Evolutionary conservation across 257 asterid genomes (phyloP).

Genomic region (Solanum paucissectum): DNA sequence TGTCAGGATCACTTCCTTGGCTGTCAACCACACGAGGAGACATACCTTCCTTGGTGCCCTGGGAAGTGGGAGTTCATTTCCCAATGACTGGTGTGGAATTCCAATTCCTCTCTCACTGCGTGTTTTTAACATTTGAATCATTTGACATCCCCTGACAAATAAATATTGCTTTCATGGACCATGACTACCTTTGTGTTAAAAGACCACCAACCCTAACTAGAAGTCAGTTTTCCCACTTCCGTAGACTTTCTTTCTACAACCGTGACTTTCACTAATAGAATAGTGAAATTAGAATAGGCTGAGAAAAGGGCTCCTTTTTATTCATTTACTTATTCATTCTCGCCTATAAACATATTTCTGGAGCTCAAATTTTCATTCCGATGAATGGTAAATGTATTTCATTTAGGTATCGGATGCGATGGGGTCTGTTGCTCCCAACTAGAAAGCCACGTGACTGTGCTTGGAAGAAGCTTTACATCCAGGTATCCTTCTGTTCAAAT

Average conservation of each 20-base stretch:
- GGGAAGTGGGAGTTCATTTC: neutral
- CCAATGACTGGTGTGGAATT: neutral
- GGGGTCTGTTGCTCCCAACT: constrained; percentile 74
- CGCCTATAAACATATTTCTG: neutral
- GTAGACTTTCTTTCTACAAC: too few species aligned
- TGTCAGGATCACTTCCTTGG: neutral
- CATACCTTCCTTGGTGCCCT: neutral
- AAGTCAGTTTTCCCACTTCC: neutral
- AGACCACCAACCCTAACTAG: neutral
- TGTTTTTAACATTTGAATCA: neutral
- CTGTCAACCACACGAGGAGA: neutral
- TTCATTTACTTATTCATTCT: neutral
- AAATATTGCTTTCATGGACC: neutral
- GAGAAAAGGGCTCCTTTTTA: neutral
- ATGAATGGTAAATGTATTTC: neutral
- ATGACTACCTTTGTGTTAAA: neutral
- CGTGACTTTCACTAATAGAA: too few species aligned
- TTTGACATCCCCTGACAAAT: neutral
- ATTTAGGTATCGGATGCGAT: constrained; percentile 61
- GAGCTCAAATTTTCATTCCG: neutral
- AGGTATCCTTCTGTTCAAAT: constrained; percentile 12
- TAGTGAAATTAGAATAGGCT: neutral
- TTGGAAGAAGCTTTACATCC: constrained; percentile 69
- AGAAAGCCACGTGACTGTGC: constrained; percentile 77
- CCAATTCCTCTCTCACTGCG: neutral